Base-by-base conservation (phyloP, 495 filamentous ascomycete species). In the Usnea hakonensis region DNA sequence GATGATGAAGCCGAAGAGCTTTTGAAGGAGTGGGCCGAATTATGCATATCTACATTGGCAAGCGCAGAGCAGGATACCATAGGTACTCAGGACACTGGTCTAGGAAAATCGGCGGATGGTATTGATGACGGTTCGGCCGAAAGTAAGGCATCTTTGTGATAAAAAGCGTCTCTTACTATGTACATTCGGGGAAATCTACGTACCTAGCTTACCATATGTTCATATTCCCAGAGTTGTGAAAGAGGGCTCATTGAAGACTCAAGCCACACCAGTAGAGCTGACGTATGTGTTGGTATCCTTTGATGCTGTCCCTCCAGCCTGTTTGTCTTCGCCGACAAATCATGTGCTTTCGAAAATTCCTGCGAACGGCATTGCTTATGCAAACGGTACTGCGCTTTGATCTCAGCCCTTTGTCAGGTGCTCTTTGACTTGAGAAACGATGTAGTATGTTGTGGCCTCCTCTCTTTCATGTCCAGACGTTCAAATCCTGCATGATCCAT, bases 1-100 rank as follows among this genome's bases (percentile, higher is more conserved):
- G 36, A 52, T 7, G 48, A 57, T 6, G 63, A 61, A 23, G 52
- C 38, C 16, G 19, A 61, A 1, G 58, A 65, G 19, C 26, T 65
- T 11, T 28, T 65, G 14, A 16, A 36, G 16, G 63, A 65, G 54
- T 61, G 63, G 63, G 57, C 36, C 26, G 23, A 14, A 1, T n/a
- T 52, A 5, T 52, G 52, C 6, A 23, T 52, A 28, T 37, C 17
- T 23, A 35, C 16, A 14, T 3, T 36, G 17, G 41, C 41, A 21
- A 32, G 2, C 17, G 17, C 17, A 17, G 28, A 57, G 55, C 19
- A 19, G 5, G 6, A 38, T 9, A 10, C 55, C n/a, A 14, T 21
- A 17, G 5, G 7, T 3, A 57, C 55, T 2, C 23, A 50, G 7
- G 46, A 28, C 17, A 26, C 46, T 2, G 13, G 11, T 57, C 28